These are phyloP conservation scores for Funneliformis mosseae DNA, from an alignment of 192 early-diverging fungal genomes.

Conservation along the genomic window DNA sequence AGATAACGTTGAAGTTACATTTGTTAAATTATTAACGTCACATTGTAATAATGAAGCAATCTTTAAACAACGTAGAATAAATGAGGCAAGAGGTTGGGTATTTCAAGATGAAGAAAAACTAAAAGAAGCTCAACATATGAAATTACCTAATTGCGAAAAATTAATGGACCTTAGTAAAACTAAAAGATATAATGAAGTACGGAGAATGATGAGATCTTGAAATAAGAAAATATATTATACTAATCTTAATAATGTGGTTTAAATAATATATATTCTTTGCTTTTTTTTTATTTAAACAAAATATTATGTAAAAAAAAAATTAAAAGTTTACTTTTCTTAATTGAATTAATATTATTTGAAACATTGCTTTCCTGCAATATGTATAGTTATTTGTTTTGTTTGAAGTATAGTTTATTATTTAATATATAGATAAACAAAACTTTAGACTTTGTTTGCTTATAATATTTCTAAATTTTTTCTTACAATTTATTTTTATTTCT, in stretches of 20 bases:
- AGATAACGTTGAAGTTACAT: slow-evolving; percentile 69
- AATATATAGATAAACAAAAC: not conserved
- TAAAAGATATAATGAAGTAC: slow-evolving; percentile 13
- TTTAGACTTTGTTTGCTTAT: not conserved
- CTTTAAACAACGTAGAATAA: slow-evolving; percentile 52
- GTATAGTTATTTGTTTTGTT: not conserved
- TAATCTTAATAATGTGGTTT: not conserved
- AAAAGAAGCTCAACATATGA: slow-evolving; percentile 64
- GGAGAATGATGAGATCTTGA: not conserved
- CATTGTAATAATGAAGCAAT: slow-evolving; percentile 70
- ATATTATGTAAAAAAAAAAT: not conserved
- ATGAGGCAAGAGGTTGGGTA: slow-evolving; percentile 70
- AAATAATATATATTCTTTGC: not conserved
- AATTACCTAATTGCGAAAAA: slow-evolving; percentile 71
- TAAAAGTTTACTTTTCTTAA: too few species aligned
- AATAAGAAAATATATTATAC: not conserved
- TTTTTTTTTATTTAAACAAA: too few species aligned
- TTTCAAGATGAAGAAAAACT: slow-evolving; percentile 63
- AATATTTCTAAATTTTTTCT: too few species aligned
- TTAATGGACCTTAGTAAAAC: slow-evolving; percentile 52
- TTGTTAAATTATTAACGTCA: slow-evolving; percentile 63
- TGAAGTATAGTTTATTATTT: not conserved
- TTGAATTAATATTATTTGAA: too few species aligned
- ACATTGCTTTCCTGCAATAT: not conserved
- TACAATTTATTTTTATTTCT: not conserved